These are phyloP conservation scores for Chrysochromulina tobinii DNA, from an alignment of 78 protist genomes.

Conservation along the genomic window DNA sequence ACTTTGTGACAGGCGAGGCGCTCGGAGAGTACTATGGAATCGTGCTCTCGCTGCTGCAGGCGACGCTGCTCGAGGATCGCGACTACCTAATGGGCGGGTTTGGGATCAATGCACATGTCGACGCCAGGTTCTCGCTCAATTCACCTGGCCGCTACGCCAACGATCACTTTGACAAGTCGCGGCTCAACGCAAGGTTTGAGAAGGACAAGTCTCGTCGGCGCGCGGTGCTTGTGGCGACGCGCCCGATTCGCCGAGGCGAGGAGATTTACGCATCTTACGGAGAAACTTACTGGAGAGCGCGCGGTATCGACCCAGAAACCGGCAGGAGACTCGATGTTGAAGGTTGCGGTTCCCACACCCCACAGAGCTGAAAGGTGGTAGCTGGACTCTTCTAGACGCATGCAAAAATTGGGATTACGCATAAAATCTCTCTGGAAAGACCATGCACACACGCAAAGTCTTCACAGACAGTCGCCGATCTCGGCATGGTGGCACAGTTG, in stretches of 20 bases:
- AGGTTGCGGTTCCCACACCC: background rate
- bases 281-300: constrained; percentile 1
- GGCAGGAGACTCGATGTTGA: background rate
- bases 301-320: background rate
- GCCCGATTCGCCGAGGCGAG: constrained; percentile 5
- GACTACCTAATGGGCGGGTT: constrained; percentile 50
- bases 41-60: constrained; percentile 4
- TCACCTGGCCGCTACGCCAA: constrained; percentile 9
- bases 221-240: constrained; percentile 13
- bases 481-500: too few relatives aligned
- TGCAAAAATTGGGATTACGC: too few relatives aligned
- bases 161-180: background rate
- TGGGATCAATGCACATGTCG: constrained; percentile 8
- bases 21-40: constrained; percentile 14
- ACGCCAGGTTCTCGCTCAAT: background rate
- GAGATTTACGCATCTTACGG: constrained; percentile 44
- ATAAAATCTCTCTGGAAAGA: too few relatives aligned
- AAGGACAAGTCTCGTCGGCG: background rate
- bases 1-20: constrained; percentile 6
- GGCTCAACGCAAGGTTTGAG: background rate
- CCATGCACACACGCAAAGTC: too few relatives aligned
- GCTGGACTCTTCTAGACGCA: too few relatives aligned
- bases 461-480: too few relatives aligned
- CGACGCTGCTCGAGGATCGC: background rate
- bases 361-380: background rate